Base-by-base conservation (phyloP, 2,329 filamentous ascomycete genomes). In the Colletotrichum somersetense region DNA sequence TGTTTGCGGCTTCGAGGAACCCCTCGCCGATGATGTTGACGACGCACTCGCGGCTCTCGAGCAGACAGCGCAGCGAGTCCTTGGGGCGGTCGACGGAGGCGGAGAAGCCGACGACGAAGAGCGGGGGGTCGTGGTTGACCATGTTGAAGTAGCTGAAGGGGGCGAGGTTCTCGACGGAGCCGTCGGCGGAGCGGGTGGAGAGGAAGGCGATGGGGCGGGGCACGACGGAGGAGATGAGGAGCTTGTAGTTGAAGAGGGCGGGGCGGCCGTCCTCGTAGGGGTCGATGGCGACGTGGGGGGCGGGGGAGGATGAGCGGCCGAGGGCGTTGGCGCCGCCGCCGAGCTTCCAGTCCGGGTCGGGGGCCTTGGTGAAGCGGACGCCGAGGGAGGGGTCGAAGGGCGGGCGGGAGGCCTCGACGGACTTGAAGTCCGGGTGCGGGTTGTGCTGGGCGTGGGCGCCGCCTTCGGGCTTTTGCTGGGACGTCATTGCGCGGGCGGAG, bases 121-220 rank as follows among this genome's bases (percentile, higher is more conserved):
- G 85, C 0, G 95, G 95, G 5, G 95, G 96, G 79, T 98, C 95
- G 80, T 96, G 93, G 80, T 90, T 91, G 75, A 97, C 87, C 74
- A 97, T 82, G 80, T 94, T 92, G 80, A 95, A 94, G 84, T 96
- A 98, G 78, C 89, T 93, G 81, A 96, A 97, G 0, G 95, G 95
- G 0, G 95, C 94, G 2, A 98, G 87, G 82, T 98, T 98, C 26
- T 52, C 48, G 20, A 79, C 85, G 55, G 69, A 80, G 30, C 93
- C 93, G 77, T 95, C 92, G 4, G 81, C 76, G 30, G 85, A 84
- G 65, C 82, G 79, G 12, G 89, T 89, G 72, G 86, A 89, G 42
- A 91, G 78, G 79, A 91, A 89, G 64, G 88, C 89, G 78, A 98
- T 92, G 16, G 96, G 96, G 16, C 96, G 89, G 1, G 96, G 96